These are phyloP conservation scores for Diaporthe batatas DNA, from an alignment of 2,329 filamentous ascomycete genomes.

Conservation along the genomic window DNA sequence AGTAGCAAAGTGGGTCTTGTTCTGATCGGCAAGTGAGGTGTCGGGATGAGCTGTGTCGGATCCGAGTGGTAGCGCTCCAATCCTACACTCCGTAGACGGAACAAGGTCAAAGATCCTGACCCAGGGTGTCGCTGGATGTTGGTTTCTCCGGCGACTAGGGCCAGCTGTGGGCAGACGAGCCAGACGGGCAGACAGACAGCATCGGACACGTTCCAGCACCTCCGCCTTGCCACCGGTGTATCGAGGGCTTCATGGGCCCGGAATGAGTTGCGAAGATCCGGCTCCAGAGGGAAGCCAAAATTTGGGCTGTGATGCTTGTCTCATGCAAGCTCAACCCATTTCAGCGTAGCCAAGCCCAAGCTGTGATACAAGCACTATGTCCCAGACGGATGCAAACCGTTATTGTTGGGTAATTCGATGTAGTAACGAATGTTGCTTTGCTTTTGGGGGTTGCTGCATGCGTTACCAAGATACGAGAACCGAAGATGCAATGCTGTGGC, in stretches of 20 bases:
- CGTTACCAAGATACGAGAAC: constrained; percentile 27
- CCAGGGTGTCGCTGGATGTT: constrained; percentile 25
- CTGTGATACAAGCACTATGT: constrained; percentile 26
- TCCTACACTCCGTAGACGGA: background rate
- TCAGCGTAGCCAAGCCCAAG: constrained; percentile 25
- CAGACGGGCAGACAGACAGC: background rate
- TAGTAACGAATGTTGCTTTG: constrained; percentile 5
- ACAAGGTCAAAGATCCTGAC: background rate
- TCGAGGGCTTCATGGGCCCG: background rate
- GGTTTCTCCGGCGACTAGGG: constrained; percentile 15
- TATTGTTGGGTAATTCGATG: constrained; percentile 7
- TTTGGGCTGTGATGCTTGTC: constrained; percentile 30
- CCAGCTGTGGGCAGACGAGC: background rate
- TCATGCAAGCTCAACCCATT: constrained; percentile 30
- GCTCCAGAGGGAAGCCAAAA: constrained; percentile 5
- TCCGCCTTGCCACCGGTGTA: constrained; percentile 3
- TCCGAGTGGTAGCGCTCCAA: constrained; percentile 30
- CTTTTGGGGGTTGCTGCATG: background rate
- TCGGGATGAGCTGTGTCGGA: constrained; percentile 18
- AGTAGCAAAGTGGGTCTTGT: constrained; percentile 3
- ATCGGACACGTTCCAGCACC: background rate
- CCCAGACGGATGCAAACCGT: constrained; percentile 18
- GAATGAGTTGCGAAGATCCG: constrained; percentile 29
- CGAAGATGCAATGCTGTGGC: background rate
- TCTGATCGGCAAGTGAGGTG: constrained; percentile 10